Conservation (phyloP, 1,139 yeast genomes). For the Geotrichum cucujoidarum region DNA sequence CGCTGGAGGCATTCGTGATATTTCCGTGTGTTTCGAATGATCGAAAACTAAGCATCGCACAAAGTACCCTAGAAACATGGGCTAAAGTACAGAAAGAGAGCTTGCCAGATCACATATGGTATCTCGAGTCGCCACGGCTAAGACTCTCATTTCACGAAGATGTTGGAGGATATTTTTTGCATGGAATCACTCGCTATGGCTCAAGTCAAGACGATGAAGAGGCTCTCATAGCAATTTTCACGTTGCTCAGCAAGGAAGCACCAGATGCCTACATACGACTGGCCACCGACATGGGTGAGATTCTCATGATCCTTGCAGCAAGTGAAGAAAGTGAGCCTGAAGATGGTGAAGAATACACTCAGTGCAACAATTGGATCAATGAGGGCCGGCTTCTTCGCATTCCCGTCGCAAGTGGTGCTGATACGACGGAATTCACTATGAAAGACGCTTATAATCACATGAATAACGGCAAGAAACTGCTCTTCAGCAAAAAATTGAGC, state of each 20-base stretch:
- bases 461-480: neutral
- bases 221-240: conserved; percentile 3
- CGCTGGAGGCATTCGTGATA: conserved; percentile 11
- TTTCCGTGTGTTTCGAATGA: conserved; percentile 7
- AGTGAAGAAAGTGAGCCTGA: conserved; percentile 6
- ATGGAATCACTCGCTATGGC: conserved; percentile 16
- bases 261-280: conserved; percentile 12
- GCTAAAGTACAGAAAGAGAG: neutral
- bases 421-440: conserved; percentile 3
- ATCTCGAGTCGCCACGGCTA: neutral
- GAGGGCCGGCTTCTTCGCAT: conserved; percentile 7
- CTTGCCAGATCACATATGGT: conserved; percentile 13
- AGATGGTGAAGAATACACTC: conserved; percentile 9
- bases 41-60: neutral
- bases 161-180: conserved; percentile 13
- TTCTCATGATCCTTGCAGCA: conserved; percentile 9
- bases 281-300: conserved; percentile 15
- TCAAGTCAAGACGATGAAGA: conserved; percentile 12
- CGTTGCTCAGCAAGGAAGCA: conserved; percentile 1
- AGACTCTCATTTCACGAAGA: conserved; percentile 9
- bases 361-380: conserved; percentile 16
- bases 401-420: conserved; percentile 2
- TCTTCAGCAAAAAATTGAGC: neutral
- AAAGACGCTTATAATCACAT: conserved; percentile 11
- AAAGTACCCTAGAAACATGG: neutral